phyloP scores from a whole-genome alignment of 139 green algal species.

The Spirogloea muscicola region DNA sequence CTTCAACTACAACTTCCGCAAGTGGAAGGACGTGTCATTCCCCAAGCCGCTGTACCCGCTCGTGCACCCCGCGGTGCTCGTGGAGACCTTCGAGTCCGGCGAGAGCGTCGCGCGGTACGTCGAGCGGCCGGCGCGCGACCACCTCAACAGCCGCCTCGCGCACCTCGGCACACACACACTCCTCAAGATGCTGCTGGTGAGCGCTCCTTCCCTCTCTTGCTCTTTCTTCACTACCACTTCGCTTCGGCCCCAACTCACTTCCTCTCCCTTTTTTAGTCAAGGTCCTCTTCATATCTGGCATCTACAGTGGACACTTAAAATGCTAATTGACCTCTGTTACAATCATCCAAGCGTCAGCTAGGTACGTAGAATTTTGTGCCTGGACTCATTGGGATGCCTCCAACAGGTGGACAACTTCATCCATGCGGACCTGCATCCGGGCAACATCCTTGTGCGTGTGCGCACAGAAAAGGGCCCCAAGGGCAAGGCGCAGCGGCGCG shows the following conservation, averaged over 20 bases:
- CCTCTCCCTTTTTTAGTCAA: too few relatives aligned
- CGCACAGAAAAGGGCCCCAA: background rate
- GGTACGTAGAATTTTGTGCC: too few relatives aligned
- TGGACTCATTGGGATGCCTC: too few relatives aligned
- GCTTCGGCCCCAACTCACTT: too few relatives aligned
- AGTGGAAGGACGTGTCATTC: constrained; percentile 68
- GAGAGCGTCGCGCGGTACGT: constrained; percentile 75
- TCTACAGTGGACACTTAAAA: too few relatives aligned
- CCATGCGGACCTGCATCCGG: constrained; percentile 84
- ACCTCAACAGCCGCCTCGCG: constrained; percentile 43
- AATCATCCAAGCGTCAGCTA: too few relatives aligned
- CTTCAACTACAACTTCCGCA: constrained; percentile 95
- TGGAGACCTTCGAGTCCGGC: constrained; percentile 91
- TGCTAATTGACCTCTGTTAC: too few relatives aligned
- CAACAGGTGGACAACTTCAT: constrained; percentile 94
- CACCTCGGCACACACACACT: constrained; percentile 52
- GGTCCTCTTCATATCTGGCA: too few relatives aligned
- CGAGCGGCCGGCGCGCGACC: constrained; percentile 62
- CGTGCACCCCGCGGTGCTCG: constrained; percentile 75
- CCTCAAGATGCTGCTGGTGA: constrained; percentile 61
- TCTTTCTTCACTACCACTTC: too few relatives aligned
- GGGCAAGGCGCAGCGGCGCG: constrained; percentile 18
- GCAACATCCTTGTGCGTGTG: constrained; percentile 83
- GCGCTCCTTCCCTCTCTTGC: background rate
- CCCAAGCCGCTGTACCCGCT: constrained; percentile 89